phyloP scores from a whole-genome alignment of 495 filamentous ascomycete genomes.

The Sordaria brevicollis region DNA sequence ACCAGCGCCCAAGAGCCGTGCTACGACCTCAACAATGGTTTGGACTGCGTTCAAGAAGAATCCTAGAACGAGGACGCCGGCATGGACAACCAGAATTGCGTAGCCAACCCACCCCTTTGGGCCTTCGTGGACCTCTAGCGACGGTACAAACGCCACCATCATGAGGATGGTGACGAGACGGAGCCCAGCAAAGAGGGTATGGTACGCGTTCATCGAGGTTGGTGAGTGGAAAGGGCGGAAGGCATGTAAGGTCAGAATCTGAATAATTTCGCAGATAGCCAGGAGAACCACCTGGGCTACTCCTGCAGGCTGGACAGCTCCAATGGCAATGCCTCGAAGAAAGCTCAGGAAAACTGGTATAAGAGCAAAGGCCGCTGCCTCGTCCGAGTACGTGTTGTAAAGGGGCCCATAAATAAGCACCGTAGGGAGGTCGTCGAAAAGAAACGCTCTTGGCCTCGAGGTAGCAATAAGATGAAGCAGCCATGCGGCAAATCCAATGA shows the following conservation, averaged over 20 bases:
- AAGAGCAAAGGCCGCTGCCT: conserved; percentile 71
- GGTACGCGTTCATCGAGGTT: conserved; percentile 97
- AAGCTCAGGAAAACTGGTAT: conserved; percentile 77
- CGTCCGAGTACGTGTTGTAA: conserved; percentile 97
- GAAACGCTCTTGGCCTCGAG: conserved; percentile 69
- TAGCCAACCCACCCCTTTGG: conserved; percentile 93
- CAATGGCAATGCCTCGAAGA: conserved; percentile 79
- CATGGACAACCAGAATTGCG: conserved; percentile 78
- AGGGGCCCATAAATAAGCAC: conserved; percentile 85
- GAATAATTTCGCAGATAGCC: conserved; percentile 87
- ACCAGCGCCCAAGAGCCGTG: conserved; percentile 70
- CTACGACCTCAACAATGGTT: conserved; percentile 77
- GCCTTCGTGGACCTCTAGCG: conserved; percentile 62
- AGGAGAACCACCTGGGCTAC: conserved; percentile 86
- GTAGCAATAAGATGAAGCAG: conserved; percentile 66
- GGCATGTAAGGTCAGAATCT: conserved; percentile 76
- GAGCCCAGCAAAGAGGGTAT: conserved; percentile 70
- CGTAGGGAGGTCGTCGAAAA: conserved; percentile 88
- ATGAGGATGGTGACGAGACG: conserved; percentile 72
- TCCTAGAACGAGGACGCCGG: conserved; percentile 76
- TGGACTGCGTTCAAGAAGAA: conserved; percentile 90
- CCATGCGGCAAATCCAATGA: conserved; percentile 67
- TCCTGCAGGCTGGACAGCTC: conserved; percentile 84
- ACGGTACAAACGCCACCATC: conserved; percentile 79
- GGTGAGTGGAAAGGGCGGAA: conserved; percentile 83